Evolutionary conservation across 345 rosid species (phyloP), one percentile per base, ranked within the genome.

Genomic region (Aegle marmelos): DNA sequence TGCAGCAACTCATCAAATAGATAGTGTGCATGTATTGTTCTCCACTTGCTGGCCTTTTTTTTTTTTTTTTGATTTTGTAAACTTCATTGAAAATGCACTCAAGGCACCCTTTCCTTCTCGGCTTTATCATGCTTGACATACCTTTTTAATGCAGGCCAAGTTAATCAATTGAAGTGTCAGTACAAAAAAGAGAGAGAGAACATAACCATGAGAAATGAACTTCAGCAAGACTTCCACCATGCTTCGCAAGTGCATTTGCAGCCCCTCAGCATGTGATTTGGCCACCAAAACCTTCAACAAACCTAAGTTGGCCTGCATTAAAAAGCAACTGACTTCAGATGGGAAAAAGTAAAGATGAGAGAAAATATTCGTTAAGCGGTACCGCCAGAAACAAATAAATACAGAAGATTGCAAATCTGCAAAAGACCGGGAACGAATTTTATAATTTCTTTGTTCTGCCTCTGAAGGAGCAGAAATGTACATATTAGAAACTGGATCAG

Each of bases 271-370:
- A 50, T 88, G 92, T 78, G 99, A 96, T 86, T 94, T 96, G 79
- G 97, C 94, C 76, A 96, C 97, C 84, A 96, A 84, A 9, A 94
- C 99, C 77, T 96, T 94, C 78, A 96, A 68, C 37, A 94, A 85
- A 73, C 99, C 99, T 79, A 96, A 81, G 85, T 90, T 92, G 75
- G 99, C 99, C 98, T 96, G 94, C 86, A 91, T 34, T 25, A 69
- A 59, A 70, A 36, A 71, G 48, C 25, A 78, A 22, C 67, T 13
- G 9, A 21, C 59, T 50, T 78, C 36, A 66, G 11, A 76, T 81
- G 33, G 77, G 84, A 76, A 75, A 50, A 62, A 45, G 1, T 57
- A 28, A 73, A 50, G 27, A 24, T 59, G 58, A 45, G 59, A 54
- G 27, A 17, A 71, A 30, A 34, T 9, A 21, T 39, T 13, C 28